These are phyloP conservation scores for Bjerkandera adusta DNA, from an alignment of 1,284 basidiomycete genomes.

Conservation along the genomic window DNA sequence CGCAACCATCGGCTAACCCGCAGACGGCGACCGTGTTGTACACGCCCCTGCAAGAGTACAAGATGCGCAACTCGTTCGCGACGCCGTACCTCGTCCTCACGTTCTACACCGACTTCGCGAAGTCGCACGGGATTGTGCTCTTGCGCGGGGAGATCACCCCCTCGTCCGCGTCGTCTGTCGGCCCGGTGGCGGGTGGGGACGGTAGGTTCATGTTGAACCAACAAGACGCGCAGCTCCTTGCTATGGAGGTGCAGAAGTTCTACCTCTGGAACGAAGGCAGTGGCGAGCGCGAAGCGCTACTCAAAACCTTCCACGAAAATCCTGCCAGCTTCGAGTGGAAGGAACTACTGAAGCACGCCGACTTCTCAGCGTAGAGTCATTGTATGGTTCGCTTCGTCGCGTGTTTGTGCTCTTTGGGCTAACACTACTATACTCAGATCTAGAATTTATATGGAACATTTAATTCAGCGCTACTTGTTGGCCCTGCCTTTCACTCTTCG, in stretches of 20 bases:
- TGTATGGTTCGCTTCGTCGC: not conserved
- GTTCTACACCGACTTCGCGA: slow-evolving; percentile 87
- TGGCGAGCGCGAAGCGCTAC: slow-evolving; percentile 42
- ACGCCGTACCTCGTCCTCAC: slow-evolving; percentile 91
- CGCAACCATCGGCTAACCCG: slow-evolving; percentile 41
- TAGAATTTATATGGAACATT: too few relatives aligned
- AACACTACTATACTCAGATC: too few relatives aligned
- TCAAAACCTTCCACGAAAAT: slow-evolving; percentile 70
- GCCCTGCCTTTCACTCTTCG: too few relatives aligned
- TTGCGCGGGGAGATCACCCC: slow-evolving; percentile 92
- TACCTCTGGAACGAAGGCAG: slow-evolving; percentile 62
- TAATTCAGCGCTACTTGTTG: too few relatives aligned
- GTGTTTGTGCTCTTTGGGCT: too few relatives aligned
- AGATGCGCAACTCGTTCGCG: slow-evolving; percentile 82
- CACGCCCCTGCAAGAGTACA: slow-evolving; percentile 95
- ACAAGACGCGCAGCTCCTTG: slow-evolving; percentile 79
- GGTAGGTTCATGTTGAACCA: slow-evolving; percentile 65
- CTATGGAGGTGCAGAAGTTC: slow-evolving; percentile 79
- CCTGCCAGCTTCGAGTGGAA: slow-evolving; percentile 77
- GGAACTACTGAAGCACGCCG: slow-evolving; percentile 55
- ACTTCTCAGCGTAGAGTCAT: slow-evolving; percentile 17
- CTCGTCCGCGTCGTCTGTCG: slow-evolving; percentile 39
- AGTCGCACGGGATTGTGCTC: slow-evolving; percentile 81
- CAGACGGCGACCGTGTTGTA: slow-evolving; percentile 77
- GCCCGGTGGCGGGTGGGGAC: slow-evolving; percentile 22